These are phyloP conservation scores for Triticum urartu DNA, from an alignment of 176 grass and related monocot species.

Conservation along the genomic window DNA sequence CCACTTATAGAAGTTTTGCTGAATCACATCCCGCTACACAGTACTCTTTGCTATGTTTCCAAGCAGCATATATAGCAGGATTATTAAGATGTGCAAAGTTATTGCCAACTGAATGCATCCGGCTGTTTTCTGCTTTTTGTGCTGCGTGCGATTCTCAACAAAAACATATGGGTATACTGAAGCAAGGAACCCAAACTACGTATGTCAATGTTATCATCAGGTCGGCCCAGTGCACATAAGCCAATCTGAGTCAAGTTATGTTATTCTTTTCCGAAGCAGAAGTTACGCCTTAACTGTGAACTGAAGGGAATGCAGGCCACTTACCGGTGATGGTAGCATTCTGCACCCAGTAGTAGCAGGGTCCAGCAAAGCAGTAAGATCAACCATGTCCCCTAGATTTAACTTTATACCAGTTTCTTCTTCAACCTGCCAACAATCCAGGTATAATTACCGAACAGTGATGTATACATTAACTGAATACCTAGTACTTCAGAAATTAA, in stretches of 20 bases:
- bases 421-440: constrained; percentile 62
- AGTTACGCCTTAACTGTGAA: neutral
- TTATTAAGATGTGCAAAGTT: neutral
- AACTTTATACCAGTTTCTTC: constrained; percentile 89
- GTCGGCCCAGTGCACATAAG: too few relatives aligned
- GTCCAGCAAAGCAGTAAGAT: constrained; percentile 80
- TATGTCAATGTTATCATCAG: too few relatives aligned
- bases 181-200: too few relatives aligned
- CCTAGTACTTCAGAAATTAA: neutral
- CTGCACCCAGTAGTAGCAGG: constrained; percentile 55
- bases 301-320: neutral
- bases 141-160: too few relatives aligned
- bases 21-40: neutral
- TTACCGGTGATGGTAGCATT: constrained; percentile 82
- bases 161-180: too few relatives aligned
- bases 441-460: neutral
- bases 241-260: neutral
- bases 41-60: neutral
- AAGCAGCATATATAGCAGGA: neutral
- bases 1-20: neutral
- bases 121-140: neutral
- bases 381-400: constrained; percentile 72
- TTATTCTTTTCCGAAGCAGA: neutral
- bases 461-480: neutral
- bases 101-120: neutral